A percentile compares a stretch with the other conserved stretches of the same genome.
Conservation (phyloP, 495 filamentous ascomycete species). For the Penicillium waksmanii region DNA sequence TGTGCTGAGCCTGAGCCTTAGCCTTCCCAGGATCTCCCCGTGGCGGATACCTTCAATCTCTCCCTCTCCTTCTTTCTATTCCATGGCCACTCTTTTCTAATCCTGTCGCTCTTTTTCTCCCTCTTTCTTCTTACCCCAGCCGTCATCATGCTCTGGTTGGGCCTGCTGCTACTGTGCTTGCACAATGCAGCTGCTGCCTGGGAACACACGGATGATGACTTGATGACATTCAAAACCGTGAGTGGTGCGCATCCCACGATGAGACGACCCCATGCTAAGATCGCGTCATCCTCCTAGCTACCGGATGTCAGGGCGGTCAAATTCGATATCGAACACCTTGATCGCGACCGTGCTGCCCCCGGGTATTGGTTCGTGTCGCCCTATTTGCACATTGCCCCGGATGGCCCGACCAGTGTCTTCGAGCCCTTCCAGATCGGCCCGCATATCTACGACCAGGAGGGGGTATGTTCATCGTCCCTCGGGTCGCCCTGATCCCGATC, state of each 20-base stretch:
- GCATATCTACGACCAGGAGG: constrained; percentile 44
- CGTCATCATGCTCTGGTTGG: constrained; percentile 22
- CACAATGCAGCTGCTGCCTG: constrained; percentile 21
- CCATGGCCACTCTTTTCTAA: constrained; percentile 21
- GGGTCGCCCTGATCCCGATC: not conserved
- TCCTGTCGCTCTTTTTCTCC: constrained; percentile 19
- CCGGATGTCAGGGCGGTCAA: constrained; percentile 35
- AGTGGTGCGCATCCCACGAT: not conserved
- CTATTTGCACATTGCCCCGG: constrained; percentile 33
- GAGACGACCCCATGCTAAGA: constrained; percentile 7
- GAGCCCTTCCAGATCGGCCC: constrained; percentile 41
- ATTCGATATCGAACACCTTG: constrained; percentile 33
- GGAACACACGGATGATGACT: constrained; percentile 23
- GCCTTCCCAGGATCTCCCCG: no score
- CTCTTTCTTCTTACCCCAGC: not conserved
- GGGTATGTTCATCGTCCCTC: constrained; percentile 29
- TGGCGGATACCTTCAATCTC: not conserved
- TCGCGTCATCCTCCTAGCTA: constrained; percentile 21
- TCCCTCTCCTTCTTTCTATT: not conserved
- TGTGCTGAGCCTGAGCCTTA: not conserved
- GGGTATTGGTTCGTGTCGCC: constrained; percentile 45
- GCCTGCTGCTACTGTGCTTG: constrained; percentile 18
- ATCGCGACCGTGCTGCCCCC: constrained; percentile 30
- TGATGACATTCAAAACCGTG: constrained; percentile 31
- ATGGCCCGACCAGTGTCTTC: constrained; percentile 28